phyloP scores from a whole-genome alignment of 192 early-diverging fungal species.

The Lobosporangium transversale region DNA sequence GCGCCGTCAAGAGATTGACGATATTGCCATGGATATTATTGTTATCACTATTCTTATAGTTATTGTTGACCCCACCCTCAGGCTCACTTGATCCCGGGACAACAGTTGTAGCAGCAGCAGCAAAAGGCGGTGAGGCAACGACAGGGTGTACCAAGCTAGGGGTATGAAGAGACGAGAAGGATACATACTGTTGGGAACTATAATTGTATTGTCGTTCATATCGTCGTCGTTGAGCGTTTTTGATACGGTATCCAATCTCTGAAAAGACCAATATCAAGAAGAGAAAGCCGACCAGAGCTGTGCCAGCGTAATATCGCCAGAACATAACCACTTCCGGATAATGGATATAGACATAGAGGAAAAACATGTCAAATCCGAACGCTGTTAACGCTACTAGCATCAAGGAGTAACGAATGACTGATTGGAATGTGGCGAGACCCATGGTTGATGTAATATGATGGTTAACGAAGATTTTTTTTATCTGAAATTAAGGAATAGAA shows the following conservation, averaged over 20 bases:
- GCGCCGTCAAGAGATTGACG: background rate
- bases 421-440: slow-evolving; percentile 12
- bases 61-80: background rate
- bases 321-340: slow-evolving; percentile 12
- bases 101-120: background rate
- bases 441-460: slow-evolving; percentile 12
- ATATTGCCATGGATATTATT: background rate
- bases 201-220: background rate
- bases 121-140: background rate
- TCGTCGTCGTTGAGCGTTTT: background rate
- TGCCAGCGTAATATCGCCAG: slow-evolving; percentile 17
- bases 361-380: slow-evolving; percentile 24
- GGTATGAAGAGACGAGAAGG: background rate
- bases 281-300: slow-evolving; percentile 1
- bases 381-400: background rate
- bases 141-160: background rate
- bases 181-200: background rate
- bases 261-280: slow-evolving; percentile 13
- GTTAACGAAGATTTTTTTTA: too few species aligned
- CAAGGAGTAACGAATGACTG: slow-evolving; percentile 7
- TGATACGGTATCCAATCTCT: slow-evolving; percentile 15
- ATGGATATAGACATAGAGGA: slow-evolving; percentile 16
- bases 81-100: background rate
- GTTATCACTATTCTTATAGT: too few species aligned
- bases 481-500: too few species aligned